These are phyloP conservation scores for Aspergillus piperis DNA, from an alignment of 2,329 filamentous ascomycete genomes.

Conservation along the genomic window DNA sequence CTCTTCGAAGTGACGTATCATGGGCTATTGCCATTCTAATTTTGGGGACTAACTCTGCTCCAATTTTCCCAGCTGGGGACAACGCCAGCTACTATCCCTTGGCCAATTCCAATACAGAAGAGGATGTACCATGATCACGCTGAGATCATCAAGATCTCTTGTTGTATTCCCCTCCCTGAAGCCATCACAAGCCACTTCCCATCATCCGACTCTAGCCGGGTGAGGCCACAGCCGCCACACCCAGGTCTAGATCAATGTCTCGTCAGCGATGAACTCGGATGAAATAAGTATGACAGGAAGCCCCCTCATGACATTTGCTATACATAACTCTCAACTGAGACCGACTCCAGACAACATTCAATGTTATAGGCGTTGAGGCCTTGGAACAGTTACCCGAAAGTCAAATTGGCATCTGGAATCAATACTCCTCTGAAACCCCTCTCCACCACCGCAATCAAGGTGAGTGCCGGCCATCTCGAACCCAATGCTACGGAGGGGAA, in stretches of 20 bases:
- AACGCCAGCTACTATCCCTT: not conserved
- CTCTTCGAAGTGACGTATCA: not conserved
- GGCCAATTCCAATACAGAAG: not conserved
- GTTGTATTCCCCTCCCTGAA: not conserved
- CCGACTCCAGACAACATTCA: not conserved
- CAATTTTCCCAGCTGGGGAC: not conserved
- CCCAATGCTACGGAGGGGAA: not conserved
- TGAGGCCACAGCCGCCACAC: not conserved
- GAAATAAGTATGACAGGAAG: not conserved
- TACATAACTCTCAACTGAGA: not conserved
- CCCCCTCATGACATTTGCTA: not conserved
- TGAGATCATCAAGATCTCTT: not conserved
- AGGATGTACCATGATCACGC: not conserved
- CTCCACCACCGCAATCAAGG: not conserved
- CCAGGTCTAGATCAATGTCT: not conserved
- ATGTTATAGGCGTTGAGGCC: not conserved
- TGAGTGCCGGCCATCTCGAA: not conserved
- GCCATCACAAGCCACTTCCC: not conserved
- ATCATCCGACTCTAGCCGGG: not conserved
- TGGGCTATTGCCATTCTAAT: not conserved
- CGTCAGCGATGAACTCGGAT: not conserved
- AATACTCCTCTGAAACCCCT: not conserved
- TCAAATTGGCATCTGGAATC: slow-evolving; percentile 2
- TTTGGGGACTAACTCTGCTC: not conserved
- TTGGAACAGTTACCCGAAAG: slow-evolving; percentile 5